Base-by-base conservation (phyloP, 2,329 filamentous ascomycete genomes). In the Alternaria sp. region DNA sequence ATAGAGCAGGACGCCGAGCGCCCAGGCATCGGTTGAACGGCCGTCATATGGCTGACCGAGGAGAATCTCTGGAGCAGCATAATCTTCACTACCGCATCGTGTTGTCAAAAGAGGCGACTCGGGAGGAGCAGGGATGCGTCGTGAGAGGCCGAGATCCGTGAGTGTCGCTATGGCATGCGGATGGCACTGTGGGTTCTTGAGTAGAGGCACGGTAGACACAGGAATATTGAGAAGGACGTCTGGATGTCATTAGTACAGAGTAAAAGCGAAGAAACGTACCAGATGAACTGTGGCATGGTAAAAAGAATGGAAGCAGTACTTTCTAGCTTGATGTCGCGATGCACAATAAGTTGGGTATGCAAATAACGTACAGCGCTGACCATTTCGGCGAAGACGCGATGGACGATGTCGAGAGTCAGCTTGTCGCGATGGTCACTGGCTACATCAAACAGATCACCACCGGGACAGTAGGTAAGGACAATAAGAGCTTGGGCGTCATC, bases 281-380 rank as follows among this genome's bases (percentile, higher is more conserved):
- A 67, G 19, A 32, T 47, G 45, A 51, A 36, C 23, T 44, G 47
- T 26, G 46, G 60, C 47, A 59, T 47, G 51, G 61, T 55, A 62
- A 49, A 70, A 63, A 64, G 70, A 55, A 36, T 63, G 68, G 67
- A 67, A 68, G 64, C 85, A 90, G 81, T 86, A 96, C 92, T 99
- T 85, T 99, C 96, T 62, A 99, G 89, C 82, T 99, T 99, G 81
- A 99, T 96, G 80, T 99, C 96, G 64, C 96, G 89, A 78, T 99
- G 96, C 57, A 98, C 95, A 76, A 99, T 97, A 70, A 88, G 90
- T 72, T 92, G 85, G 57, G 88, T 84, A 80, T 99, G 96, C 52
- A 99, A 84, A 82, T 98, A 97, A 61, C 86, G 87, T 36, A 97
- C 90, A 0, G 95, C 96, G 65, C 88, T 90, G 23, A 98, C 90